Percentiles rank a stretch among this genome's conserved stretches.
Evolutionary conservation across 768 basidiomycete genomes (phyloP).

Genomic region (Leucocoprinus leucothites): DNA sequence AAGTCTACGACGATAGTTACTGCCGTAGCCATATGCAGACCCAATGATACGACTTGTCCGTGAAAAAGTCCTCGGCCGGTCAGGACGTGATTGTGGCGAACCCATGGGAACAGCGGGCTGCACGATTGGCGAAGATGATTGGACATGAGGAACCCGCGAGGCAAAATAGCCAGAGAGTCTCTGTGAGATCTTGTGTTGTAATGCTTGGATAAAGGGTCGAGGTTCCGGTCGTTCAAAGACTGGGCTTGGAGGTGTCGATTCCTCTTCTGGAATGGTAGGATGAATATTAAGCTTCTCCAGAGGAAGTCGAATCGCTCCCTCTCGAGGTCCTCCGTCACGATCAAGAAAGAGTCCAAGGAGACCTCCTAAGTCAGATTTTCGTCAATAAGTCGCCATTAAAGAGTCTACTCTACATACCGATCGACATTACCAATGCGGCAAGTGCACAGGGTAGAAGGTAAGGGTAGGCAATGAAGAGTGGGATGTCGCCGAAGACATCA

Average conservation of each 20-base stretch:
- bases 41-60: conserved; percentile 63
- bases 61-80: conserved; percentile 48
- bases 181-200: conserved; percentile 49
- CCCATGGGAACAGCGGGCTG: conserved; percentile 45
- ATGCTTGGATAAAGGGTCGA: conserved; percentile 34
- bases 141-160: conserved; percentile 43
- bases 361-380: conserved; percentile 51
- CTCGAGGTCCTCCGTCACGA: conserved; percentile 85
- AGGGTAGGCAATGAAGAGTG: conserved; percentile 76
- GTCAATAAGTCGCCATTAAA: not conserved
- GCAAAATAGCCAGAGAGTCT: conserved; percentile 61
- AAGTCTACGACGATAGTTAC: conserved; percentile 52
- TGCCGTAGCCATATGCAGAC: conserved; percentile 77
- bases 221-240: conserved; percentile 41
- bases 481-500: conserved; percentile 56
- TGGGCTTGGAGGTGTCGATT: conserved; percentile 42
- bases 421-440: conserved; percentile 73
- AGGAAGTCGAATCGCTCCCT: conserved; percentile 79
- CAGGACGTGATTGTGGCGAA: conserved; percentile 35
- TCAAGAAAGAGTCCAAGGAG: conserved; percentile 86
- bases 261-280: conserved; percentile 67
- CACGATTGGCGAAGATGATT: conserved; percentile 25
- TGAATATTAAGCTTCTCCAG: conserved; percentile 64
- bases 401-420: conserved; percentile 40
- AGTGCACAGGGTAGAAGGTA: conserved; percentile 87